A percentile compares a stretch with the other conserved stretches of the same genome.
These are phyloP conservation scores for Ogataea pini DNA, from an alignment of 805 yeast genomes.

Conservation along the genomic window DNA sequence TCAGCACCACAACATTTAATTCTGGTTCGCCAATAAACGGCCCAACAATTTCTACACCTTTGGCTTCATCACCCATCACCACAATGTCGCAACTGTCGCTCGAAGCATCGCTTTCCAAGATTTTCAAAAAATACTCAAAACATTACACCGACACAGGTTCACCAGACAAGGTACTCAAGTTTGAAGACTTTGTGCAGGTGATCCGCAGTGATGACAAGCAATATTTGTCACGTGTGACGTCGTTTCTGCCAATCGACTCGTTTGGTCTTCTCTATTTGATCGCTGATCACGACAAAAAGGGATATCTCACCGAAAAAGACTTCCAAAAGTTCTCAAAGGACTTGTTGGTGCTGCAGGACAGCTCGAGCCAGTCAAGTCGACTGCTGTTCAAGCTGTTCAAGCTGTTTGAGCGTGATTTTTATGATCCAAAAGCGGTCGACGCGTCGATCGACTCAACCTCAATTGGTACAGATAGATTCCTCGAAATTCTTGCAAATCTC, in stretches of 20 bases:
- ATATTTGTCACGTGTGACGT: constrained; percentile 25
- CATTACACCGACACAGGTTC: constrained; percentile 32
- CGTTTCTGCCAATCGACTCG: constrained; percentile 51
- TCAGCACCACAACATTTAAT: too few species aligned
- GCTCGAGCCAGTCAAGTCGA: constrained; percentile 46
- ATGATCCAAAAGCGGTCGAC: constrained; percentile 10
- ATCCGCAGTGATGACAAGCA: constrained; percentile 47
- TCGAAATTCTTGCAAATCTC: constrained; percentile 25
- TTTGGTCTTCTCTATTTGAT: constrained; percentile 75
- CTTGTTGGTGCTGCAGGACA: constrained; percentile 45
- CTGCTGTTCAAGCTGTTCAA: constrained; percentile 56
- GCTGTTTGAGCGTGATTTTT: constrained; percentile 41
- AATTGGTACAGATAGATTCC: constrained; percentile 22
- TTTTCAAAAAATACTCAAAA: constrained; percentile 45
- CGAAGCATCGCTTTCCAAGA: constrained; percentile 32
- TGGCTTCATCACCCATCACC: neutral
- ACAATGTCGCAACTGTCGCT: constrained; percentile 17
- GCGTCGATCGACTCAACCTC: constrained; percentile 9
- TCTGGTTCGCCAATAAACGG: neutral
- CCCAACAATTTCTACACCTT: neutral
- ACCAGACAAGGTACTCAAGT: constrained; percentile 36
- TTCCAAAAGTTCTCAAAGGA: constrained; percentile 71
- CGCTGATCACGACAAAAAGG: constrained; percentile 73
- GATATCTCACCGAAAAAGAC: constrained; percentile 55
- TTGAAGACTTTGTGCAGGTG: constrained; percentile 44